A percentile compares a stretch with the other conserved stretches of the same genome.
phyloP scores from a whole-genome alignment of 495 filamentous ascomycete species.

The Talaromyces trachyspermus region DNA sequence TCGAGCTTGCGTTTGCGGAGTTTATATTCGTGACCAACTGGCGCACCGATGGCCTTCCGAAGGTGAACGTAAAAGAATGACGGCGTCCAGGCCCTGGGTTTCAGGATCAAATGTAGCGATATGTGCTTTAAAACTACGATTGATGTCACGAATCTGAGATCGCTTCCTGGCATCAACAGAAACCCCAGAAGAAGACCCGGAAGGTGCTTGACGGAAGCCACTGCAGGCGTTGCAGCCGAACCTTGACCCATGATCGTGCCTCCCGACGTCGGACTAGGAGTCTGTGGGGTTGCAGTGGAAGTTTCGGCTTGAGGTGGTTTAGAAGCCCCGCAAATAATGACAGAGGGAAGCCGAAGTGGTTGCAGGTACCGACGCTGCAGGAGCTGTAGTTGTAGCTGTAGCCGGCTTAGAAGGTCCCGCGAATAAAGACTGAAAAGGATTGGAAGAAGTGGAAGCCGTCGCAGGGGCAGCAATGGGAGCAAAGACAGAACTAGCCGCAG shows the following conservation, averaged over 20 bases:
- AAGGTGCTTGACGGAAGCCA: too few species aligned
- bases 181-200: neutral
- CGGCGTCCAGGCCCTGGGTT: conserved; percentile 22
- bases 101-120: conserved; percentile 22
- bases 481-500: conserved; percentile 5
- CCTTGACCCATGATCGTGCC: neutral
- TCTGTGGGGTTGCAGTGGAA: neutral
- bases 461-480: conserved; percentile 11
- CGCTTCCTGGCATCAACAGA: neutral
- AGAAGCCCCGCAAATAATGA: neutral
- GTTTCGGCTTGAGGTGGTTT: neutral
- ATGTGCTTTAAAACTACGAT: conserved; percentile 26
- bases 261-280: neutral
- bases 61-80: conserved; percentile 28
- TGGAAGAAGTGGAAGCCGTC: conserved; percentile 10
- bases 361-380: neutral
- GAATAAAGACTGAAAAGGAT: neutral
- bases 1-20: conserved; percentile 8
- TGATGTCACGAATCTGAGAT: conserved; percentile 19
- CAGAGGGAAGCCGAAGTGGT: neutral
- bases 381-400: neutral
- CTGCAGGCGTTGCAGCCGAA: neutral
- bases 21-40: conserved; percentile 13
- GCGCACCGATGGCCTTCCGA: conserved; percentile 27
- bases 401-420: neutral